Conservation (phyloP, 495 filamentous ascomycete genomes). For the Penicillium flavigenum region DNA sequence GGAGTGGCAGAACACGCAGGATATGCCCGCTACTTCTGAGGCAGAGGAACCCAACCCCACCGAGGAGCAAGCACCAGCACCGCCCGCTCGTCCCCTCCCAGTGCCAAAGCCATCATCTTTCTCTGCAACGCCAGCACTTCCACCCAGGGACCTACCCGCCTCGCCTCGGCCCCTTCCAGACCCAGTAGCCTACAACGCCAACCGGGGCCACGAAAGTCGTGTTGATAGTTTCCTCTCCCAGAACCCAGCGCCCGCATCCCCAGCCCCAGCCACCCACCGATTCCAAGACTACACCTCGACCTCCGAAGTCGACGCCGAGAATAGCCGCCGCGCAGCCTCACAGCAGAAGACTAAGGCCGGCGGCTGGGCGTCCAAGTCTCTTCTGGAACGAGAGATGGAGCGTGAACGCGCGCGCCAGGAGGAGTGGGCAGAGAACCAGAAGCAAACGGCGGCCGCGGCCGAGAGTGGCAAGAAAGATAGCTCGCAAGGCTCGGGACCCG, state of each 20-base stretch:
- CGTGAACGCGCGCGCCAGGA: constrained; percentile 86
- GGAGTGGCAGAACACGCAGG: constrained; percentile 62
- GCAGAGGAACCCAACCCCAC: constrained; percentile 15
- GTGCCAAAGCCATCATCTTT: constrained; percentile 26
- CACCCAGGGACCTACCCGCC: constrained; percentile 23
- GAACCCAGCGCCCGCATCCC: constrained; percentile 47
- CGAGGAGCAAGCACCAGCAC: constrained; percentile 40
- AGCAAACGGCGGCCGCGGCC: constrained; percentile 60
- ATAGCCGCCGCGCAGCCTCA: constrained; percentile 60
- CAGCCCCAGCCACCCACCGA: constrained; percentile 42
- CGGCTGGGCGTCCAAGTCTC: constrained; percentile 74
- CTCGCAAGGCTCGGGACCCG: constrained; percentile 53
- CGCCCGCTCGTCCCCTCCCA: constrained; percentile 44
- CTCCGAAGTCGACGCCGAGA: constrained; percentile 67
- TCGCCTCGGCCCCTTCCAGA: constrained; percentile 37
- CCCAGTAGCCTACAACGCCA: constrained; percentile 30
- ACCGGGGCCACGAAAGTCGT: constrained; percentile 33
- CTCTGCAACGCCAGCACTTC: constrained; percentile 15
- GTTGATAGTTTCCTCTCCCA: constrained; percentile 51
- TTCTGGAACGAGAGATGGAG: constrained; percentile 96
- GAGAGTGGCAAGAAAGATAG: constrained; percentile 40
- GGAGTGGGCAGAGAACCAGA: constrained; percentile 94
- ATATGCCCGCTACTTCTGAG: constrained; percentile 24
- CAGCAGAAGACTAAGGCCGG: constrained; percentile 70
- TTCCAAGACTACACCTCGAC: constrained; percentile 58